A percentile compares a stretch with the other conserved stretches of the same genome.
These are phyloP conservation scores for Candolleomyces efflorescens DNA, from an alignment of 768 basidiomycete species.

Conservation along the genomic window DNA sequence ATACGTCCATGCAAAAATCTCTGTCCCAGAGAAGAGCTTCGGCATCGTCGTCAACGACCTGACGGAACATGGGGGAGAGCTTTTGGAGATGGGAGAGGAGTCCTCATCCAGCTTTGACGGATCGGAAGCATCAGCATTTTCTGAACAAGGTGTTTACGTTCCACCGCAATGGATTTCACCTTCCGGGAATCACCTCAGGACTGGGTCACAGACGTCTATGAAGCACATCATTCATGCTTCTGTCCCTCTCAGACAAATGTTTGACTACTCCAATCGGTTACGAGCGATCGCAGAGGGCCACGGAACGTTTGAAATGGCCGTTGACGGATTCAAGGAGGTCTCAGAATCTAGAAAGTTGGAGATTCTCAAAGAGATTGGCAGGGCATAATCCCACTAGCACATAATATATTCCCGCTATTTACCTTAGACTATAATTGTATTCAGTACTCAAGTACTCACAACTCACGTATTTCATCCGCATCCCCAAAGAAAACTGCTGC, in stretches of 20 bases:
- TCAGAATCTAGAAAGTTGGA: constrained; percentile 57
- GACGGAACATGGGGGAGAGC: constrained; percentile 79
- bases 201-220: not conserved
- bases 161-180: constrained; percentile 78
- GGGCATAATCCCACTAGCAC: constrained; percentile 52
- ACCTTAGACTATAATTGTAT: constrained; percentile 4
- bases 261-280: constrained; percentile 75
- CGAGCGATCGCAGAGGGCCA: constrained; percentile 81
- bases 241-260: constrained; percentile 76
- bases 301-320: constrained; percentile 74
- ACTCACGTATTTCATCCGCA: constrained; percentile 70
- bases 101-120: constrained; percentile 26
- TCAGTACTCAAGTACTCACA: too few species aligned
- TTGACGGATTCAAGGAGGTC: constrained; percentile 74
- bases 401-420: not conserved
- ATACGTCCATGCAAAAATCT: constrained; percentile 64
- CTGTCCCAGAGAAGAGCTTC: constrained; percentile 59
- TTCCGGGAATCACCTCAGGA: constrained; percentile 35
- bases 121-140: constrained; percentile 41
- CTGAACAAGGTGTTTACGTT: constrained; percentile 65
- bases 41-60: constrained; percentile 81
- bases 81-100: constrained; percentile 61
- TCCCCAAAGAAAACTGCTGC: constrained; percentile 74
- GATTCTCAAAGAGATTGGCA: constrained; percentile 76
- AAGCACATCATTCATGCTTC: constrained; percentile 68